Evolutionary conservation across 1,284 basidiomycete genomes (phyloP).

Genomic region (Irpex sp.): DNA sequence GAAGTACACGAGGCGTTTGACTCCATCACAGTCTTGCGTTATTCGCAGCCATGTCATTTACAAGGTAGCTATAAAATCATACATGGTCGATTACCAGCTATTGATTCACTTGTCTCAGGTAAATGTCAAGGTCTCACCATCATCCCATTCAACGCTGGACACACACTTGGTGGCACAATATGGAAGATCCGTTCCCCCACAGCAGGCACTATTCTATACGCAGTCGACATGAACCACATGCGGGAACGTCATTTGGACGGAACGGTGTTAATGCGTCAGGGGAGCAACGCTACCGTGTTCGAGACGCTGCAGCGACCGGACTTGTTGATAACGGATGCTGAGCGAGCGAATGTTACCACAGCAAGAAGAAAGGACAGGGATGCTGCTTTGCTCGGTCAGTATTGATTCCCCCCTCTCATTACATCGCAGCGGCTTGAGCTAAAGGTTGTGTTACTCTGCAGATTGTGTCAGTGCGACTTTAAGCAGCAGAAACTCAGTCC

Average conservation of each 20-base stretch:
- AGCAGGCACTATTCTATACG: constrained; percentile 93
- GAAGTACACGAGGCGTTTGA: constrained; percentile 97
- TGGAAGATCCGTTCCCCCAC: constrained; percentile 99
- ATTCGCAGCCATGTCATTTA: constrained; percentile 93
- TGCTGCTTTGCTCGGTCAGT: constrained; percentile 79
- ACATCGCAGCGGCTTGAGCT: constrained; percentile 6
- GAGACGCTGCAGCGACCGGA: constrained; percentile 89
- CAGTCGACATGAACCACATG: constrained; percentile 96
- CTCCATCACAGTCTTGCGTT: constrained; percentile 87
- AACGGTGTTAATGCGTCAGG: constrained; percentile 75
- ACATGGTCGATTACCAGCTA: too few species aligned
- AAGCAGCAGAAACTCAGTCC: constrained; percentile 72
- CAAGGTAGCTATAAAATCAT: constrained; percentile 57
- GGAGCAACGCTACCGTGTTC: constrained; percentile 64
- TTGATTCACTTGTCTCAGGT: constrained; percentile 39
- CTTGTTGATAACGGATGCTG: constrained; percentile 91
- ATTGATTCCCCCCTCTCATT: neutral
- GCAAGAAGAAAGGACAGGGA: constrained; percentile 91
- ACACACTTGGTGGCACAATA: constrained; percentile 94
- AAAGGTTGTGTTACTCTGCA: constrained; percentile 25
- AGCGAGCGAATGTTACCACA: constrained; percentile 77
- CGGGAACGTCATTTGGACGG: constrained; percentile 95
- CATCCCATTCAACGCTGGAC: constrained; percentile 94
- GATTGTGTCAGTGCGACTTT: constrained; percentile 87
- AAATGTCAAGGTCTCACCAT: constrained; percentile 91